Evolutionary conservation across 2,329 filamentous ascomycete species (phyloP).

Genomic region (Fusarium luffae): DNA sequence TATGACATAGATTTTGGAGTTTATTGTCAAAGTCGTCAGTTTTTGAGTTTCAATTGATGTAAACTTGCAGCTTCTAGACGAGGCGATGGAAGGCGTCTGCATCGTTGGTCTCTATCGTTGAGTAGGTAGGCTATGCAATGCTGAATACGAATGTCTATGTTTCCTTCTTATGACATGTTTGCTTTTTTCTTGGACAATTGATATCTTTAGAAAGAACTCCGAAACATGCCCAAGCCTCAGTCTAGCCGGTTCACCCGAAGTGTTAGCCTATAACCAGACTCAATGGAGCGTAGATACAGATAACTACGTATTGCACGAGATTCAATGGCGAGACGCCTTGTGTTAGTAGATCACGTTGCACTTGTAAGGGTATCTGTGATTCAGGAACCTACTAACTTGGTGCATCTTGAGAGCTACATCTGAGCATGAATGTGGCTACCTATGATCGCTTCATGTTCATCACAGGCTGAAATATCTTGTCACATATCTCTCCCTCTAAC

Average conservation of each 20-base stretch:
- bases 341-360: constrained; percentile 29
- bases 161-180: constrained; percentile 10
- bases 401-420: neutral
- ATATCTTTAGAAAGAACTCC: constrained; percentile 20
- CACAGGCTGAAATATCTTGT: constrained; percentile 15
- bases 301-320: constrained; percentile 19
- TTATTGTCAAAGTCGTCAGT: neutral
- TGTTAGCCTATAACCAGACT: constrained; percentile 6
- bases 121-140: neutral
- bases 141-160: neutral
- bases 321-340: constrained; percentile 30
- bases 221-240: constrained; percentile 11
- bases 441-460: constrained; percentile 5
- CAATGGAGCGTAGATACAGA: neutral
- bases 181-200: constrained; percentile 13
- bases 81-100: constrained; percentile 4
- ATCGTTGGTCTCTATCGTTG: constrained; percentile 1
- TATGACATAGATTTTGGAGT: neutral
- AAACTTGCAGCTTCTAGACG: neutral
- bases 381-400: neutral
- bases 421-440: neutral
- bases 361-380: constrained; percentile 11
- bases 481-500: constrained; percentile 12
- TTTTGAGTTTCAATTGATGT: constrained; percentile 20
- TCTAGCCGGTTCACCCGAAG: constrained; percentile 15